Conservation (phyloP, 176 grass and related monocot species). For the Themeda triandra region DNA sequence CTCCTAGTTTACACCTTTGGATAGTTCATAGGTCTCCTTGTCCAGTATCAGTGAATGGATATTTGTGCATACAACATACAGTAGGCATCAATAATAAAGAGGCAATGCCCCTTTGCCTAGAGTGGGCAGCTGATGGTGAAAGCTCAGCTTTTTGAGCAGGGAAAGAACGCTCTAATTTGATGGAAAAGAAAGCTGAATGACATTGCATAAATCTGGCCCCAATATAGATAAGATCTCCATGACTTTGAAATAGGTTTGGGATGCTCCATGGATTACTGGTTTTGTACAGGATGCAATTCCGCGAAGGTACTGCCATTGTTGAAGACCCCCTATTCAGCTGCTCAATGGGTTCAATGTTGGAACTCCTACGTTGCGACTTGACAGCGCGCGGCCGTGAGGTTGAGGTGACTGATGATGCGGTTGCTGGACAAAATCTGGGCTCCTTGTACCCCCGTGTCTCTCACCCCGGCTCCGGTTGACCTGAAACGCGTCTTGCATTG, state of each 20-base stretch:
- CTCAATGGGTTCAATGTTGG: neutral
- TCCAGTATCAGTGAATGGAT: constrained; percentile 2
- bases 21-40: neutral
- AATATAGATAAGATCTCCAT: neutral
- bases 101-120: neutral
- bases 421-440: no score
- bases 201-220: neutral
- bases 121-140: neutral
- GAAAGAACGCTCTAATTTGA: neutral
- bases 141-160: neutral
- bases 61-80: neutral
- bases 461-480: no score
- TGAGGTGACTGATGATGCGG: neutral
- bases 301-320: neutral
- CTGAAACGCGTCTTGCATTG: no score
- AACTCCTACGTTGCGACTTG: neutral
- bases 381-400: neutral
- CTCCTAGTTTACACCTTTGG: constrained; percentile 4
- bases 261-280: neutral
- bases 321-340: neutral
- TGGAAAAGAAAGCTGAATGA: neutral
- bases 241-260: neutral
- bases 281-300: neutral
- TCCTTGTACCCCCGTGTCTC: neutral
- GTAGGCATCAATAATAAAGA: constrained; percentile 14